phyloP scores from a whole-genome alignment of 2,329 filamentous ascomycete genomes.

The Fusarium sp. region DNA sequence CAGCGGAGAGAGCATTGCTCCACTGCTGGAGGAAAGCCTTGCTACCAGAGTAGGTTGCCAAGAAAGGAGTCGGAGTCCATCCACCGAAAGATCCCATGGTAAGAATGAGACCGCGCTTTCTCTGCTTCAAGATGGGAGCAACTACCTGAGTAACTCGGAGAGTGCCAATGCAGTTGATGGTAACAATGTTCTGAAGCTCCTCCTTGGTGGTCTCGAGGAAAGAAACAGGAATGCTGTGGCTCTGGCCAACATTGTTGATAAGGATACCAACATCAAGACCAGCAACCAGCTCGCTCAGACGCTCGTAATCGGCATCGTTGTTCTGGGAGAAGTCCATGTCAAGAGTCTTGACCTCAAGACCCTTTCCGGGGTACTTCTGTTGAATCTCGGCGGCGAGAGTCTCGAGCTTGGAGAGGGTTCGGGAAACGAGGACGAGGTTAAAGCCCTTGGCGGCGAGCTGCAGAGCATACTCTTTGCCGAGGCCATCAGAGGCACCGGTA shows the following conservation, averaged over 20 bases:
- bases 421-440: slow-evolving; percentile 94
- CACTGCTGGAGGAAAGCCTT: slow-evolving; percentile 99
- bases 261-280: slow-evolving; percentile 87
- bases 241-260: slow-evolving; percentile 97
- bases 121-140: slow-evolving; percentile 84
- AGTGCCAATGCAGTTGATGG: slow-evolving; percentile 93
- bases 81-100: slow-evolving; percentile 99
- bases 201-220: slow-evolving; percentile 83
- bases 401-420: slow-evolving; percentile 92
- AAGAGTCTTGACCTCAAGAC: slow-evolving; percentile 79
- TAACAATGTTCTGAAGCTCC: slow-evolving; percentile 91
- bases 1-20: slow-evolving; percentile 86
- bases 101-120: slow-evolving; percentile 88
- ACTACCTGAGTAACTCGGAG: slow-evolving; percentile 89
- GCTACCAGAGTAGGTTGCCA: slow-evolving; percentile 96
- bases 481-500: slow-evolving; percentile 94
- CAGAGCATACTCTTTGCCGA: slow-evolving; percentile 94
- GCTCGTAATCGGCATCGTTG: slow-evolving; percentile 82
- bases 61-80: slow-evolving; percentile 88
- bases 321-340: slow-evolving; percentile 94
- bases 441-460: slow-evolving; percentile 93
- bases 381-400: slow-evolving; percentile 81
- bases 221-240: slow-evolving; percentile 90
- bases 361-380: slow-evolving; percentile 71
- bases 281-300: slow-evolving; percentile 75